Conservation (phyloP, 2,329 filamentous ascomycete genomes). For the Pseudogymnoascus sp. region DNA sequence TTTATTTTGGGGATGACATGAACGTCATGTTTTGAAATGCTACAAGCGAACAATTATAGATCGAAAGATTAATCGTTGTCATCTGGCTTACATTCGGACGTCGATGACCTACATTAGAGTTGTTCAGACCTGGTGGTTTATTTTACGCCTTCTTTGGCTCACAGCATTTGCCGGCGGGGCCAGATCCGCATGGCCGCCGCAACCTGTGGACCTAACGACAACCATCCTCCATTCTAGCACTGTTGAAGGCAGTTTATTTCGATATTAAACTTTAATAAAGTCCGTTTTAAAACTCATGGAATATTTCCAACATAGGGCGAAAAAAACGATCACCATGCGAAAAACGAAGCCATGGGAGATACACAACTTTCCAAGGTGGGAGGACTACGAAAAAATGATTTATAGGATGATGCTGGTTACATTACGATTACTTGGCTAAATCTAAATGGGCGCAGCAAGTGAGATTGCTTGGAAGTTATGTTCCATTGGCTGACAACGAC, state of each 20-base stretch:
- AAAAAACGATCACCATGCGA: not conserved
- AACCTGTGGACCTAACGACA: not conserved
- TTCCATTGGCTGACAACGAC: not conserved
- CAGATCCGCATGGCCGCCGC: not conserved
- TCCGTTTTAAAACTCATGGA: not conserved
- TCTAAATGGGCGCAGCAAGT: not conserved
- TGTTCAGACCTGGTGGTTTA: not conserved
- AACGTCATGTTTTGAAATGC: not conserved
- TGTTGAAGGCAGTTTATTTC: not conserved
- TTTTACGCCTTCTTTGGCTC: not conserved
- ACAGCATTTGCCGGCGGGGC: not conserved
- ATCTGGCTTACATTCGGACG: not conserved
- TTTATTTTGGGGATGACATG: not conserved
- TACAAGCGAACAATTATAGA: not conserved
- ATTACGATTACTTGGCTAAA: not conserved
- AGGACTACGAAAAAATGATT: conserved; percentile 57
- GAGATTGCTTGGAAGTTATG: not conserved
- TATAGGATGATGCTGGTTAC: conserved; percentile 46
- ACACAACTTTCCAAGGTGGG: conserved; percentile 45
- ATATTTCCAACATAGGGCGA: not conserved
- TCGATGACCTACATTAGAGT: not conserved
- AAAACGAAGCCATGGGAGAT: conserved; percentile 22
- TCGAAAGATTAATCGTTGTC: not conserved
- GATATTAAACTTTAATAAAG: not conserved
- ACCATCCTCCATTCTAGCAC: not conserved